A percentile compares a stretch with the other conserved stretches of the same genome.
Conservation (phyloP, 1,284 basidiomycete genomes). For the Ceratobasidium papillatum region DNA sequence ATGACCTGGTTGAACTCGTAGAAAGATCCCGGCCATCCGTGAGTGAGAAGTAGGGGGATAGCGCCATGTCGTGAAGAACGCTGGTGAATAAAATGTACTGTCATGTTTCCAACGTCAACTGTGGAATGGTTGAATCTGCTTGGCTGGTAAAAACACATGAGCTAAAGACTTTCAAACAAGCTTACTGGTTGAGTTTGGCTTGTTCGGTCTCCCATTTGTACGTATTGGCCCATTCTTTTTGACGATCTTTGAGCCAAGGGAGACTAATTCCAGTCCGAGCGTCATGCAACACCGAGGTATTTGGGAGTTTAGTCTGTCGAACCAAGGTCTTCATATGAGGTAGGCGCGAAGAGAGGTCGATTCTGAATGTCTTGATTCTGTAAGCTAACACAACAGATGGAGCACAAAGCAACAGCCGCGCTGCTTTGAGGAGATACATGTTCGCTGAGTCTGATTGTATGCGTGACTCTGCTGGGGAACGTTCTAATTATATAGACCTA, state of each 20-base stretch:
- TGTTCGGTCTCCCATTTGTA: constrained; percentile 15
- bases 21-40: constrained; percentile 44
- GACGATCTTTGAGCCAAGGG: constrained; percentile 8
- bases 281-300: constrained; percentile 18
- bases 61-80: constrained; percentile 31
- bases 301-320: constrained; percentile 41
- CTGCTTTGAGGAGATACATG: background rate
- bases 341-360: background rate
- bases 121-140: constrained; percentile 39
- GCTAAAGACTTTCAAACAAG: background rate
- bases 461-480: too few species aligned
- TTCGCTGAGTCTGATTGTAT: background rate
- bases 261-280: background rate
- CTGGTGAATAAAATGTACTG: constrained; percentile 43
- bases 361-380: background rate
- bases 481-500: too few species aligned
- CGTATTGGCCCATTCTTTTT: background rate
- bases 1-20: constrained; percentile 41
- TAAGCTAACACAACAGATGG: background rate
- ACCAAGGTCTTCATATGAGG: background rate
- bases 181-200: background rate
- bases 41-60: constrained; percentile 42
- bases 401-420: background rate
- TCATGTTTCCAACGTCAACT: constrained; percentile 37
- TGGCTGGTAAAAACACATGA: background rate